Conservation (phyloP, 208 protist genomes). For the Angomonas deanei region DNA sequence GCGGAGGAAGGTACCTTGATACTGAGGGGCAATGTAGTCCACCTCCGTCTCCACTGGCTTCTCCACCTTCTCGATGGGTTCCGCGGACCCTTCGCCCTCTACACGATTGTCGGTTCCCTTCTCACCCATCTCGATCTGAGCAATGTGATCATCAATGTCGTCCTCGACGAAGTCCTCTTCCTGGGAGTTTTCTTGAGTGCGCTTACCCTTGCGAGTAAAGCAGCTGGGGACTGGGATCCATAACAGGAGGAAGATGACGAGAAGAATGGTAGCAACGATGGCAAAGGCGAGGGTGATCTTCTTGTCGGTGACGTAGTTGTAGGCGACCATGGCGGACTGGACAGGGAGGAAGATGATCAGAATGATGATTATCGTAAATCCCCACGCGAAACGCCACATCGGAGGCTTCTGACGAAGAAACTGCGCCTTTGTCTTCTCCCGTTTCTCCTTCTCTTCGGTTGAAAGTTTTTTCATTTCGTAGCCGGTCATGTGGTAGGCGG, state of each 20-base stretch:
- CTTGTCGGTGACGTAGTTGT: slow-evolving; percentile 8
- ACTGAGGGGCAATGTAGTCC: slow-evolving; percentile 40
- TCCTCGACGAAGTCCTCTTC: not conserved
- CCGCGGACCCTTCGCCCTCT: not conserved
- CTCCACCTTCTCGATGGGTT: not conserved
- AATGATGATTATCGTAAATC: slow-evolving; percentile 16
- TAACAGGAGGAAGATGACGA: slow-evolving; percentile 12
- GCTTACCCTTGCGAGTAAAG: not conserved
- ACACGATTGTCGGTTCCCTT: not conserved
- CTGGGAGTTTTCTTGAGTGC: not conserved
- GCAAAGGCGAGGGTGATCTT: slow-evolving; percentile 20
- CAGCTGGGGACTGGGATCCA: too few relatives aligned
- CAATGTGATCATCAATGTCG: not conserved
- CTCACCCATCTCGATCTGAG: not conserved
- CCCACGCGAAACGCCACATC: slow-evolving; percentile 18
- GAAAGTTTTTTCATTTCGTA: slow-evolving; percentile 11
- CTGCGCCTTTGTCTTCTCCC: slow-evolving; percentile 8
- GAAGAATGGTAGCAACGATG: slow-evolving; percentile 8
- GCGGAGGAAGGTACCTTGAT: slow-evolving; percentile 22
- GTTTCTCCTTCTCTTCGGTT: slow-evolving; percentile 8
- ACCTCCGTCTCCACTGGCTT: slow-evolving; percentile 11
- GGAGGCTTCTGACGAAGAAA: slow-evolving; percentile 25
- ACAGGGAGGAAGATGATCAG: slow-evolving; percentile 33
- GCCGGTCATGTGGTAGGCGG: slow-evolving; percentile 24
- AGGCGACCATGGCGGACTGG: slow-evolving; percentile 2